These are phyloP conservation scores for Yarrowia phangngaensis DNA, from an alignment of 805 yeast species.

Conservation along the genomic window DNA sequence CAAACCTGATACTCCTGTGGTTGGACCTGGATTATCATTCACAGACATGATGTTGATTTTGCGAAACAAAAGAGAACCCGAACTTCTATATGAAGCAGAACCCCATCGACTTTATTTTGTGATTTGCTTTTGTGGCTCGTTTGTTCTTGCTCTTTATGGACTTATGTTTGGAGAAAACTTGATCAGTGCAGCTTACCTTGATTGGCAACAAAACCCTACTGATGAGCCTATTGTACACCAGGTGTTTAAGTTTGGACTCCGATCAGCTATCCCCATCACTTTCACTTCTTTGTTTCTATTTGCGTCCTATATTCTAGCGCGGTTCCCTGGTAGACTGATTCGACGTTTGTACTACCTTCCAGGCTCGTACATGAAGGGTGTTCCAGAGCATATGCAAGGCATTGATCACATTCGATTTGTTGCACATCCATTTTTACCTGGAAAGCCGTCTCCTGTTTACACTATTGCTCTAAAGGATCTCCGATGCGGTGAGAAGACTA, in stretches of 20 bases:
- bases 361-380: slow-evolving; percentile 29
- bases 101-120: slow-evolving; percentile 75
- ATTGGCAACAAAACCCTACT: slow-evolving; percentile 51
- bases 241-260: slow-evolving; percentile 38
- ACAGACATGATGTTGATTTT: slow-evolving; percentile 59
- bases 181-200: slow-evolving; percentile 48
- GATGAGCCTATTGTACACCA: slow-evolving; percentile 45
- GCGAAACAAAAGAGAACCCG: slow-evolving; percentile 56
- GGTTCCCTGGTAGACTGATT: slow-evolving; percentile 65
- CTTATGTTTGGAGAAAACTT: slow-evolving; percentile 54
- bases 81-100: slow-evolving; percentile 76
- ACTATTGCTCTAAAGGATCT: slow-evolving; percentile 59
- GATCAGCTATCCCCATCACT: slow-evolving; percentile 41
- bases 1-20: slow-evolving; percentile 72
- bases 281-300: slow-evolving; percentile 41
- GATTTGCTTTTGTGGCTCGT: slow-evolving; percentile 62
- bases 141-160: slow-evolving; percentile 66
- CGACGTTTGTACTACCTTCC: slow-evolving; percentile 78
- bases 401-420: slow-evolving; percentile 58
- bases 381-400: slow-evolving; percentile 21
- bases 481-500: slow-evolving; percentile 55
- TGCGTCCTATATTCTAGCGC: slow-evolving; percentile 46
- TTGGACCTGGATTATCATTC: slow-evolving; percentile 53
- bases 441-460: slow-evolving; percentile 68
- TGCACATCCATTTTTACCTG: slow-evolving; percentile 72